phyloP scores from a whole-genome alignment of 345 rosid species.

The Gossypium anomalum region DNA sequence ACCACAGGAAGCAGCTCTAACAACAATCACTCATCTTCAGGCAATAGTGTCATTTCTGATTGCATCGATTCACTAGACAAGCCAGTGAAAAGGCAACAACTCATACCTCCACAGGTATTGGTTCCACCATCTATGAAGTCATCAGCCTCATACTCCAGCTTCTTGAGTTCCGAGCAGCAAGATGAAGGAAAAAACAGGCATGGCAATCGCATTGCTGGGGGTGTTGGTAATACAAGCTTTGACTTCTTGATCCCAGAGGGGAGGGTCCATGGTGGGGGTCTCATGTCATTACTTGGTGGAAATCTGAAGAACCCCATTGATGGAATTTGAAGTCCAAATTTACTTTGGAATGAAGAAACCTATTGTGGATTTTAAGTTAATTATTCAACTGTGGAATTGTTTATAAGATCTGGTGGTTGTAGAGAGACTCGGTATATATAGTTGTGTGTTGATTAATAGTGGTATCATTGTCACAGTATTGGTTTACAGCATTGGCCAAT shows the following conservation, averaged over 20 bases:
- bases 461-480: slow-evolving; percentile 1
- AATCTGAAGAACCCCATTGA: slow-evolving; percentile 54
- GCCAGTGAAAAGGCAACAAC: slow-evolving; percentile 47
- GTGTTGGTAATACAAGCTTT: slow-evolving; percentile 30
- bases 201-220: slow-evolving; percentile 15
- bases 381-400: slow-evolving; percentile 24
- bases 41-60: slow-evolving; percentile 54
- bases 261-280: slow-evolving; percentile 94
- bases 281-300: slow-evolving; percentile 81
- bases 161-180: slow-evolving; percentile 32
- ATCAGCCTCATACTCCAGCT: slow-evolving; percentile 34
- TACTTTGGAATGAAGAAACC: neutral
- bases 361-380: neutral
- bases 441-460: neutral
- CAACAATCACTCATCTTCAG: slow-evolving; percentile 55
- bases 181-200: slow-evolving; percentile 29
- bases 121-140: slow-evolving; percentile 91
- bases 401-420: slow-evolving; percentile 20
- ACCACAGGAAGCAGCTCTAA: slow-evolving; percentile 47
- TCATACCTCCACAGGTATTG: slow-evolving; percentile 79
- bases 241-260: slow-evolving; percentile 80
- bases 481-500: neutral
- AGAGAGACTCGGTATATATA: neutral
- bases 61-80: slow-evolving; percentile 57
- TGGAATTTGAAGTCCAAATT: slow-evolving; percentile 37